Evolutionary conservation across 208 protist genomes (phyloP).

Genomic region (Acanthamoeba culbertsoni): DNA sequence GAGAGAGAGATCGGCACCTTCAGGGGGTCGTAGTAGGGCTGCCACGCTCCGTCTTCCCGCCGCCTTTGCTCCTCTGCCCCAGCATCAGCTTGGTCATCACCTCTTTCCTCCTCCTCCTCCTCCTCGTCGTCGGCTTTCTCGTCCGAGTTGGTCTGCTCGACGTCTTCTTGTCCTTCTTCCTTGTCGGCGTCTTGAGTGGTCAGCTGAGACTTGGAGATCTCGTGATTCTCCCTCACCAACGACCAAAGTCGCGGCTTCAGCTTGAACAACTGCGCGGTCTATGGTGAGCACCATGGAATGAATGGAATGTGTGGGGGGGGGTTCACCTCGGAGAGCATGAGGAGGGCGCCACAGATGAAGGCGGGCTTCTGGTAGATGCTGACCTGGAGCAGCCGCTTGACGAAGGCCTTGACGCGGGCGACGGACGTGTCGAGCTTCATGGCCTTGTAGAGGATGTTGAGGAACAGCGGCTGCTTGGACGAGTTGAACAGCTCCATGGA

Average conservation of each 20-base stretch:
- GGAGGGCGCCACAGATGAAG: slow-evolving; percentile 69
- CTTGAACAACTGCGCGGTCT: slow-evolving; percentile 9
- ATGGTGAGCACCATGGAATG: background rate
- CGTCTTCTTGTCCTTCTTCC: background rate
- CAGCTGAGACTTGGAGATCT: background rate
- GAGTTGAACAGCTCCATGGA: slow-evolving; percentile 37
- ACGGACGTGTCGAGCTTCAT: slow-evolving; percentile 63
- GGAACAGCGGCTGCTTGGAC: slow-evolving; percentile 64
- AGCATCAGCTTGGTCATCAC: background rate
- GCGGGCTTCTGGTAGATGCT: slow-evolving; percentile 44
- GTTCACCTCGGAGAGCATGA: slow-evolving; percentile 68
- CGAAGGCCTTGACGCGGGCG: slow-evolving; percentile 61
- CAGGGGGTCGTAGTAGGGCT: background rate
- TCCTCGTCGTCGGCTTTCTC: background rate
- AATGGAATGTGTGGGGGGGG: background rate
- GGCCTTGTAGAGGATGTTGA: slow-evolving; percentile 73
- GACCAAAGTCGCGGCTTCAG: slow-evolving; percentile 34
- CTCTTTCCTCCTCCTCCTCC: background rate
- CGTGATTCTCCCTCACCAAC: background rate
- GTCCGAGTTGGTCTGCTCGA: background rate
- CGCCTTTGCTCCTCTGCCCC: background rate
- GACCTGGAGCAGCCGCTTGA: slow-evolving; percentile 73
- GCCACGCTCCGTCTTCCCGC: background rate
- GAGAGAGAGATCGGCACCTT: too few species aligned
- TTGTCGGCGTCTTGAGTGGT: background rate